Evolutionary conservation across 2,329 filamentous ascomycete genomes (phyloP).

Genomic region (Fusarium cyanostomum): DNA sequence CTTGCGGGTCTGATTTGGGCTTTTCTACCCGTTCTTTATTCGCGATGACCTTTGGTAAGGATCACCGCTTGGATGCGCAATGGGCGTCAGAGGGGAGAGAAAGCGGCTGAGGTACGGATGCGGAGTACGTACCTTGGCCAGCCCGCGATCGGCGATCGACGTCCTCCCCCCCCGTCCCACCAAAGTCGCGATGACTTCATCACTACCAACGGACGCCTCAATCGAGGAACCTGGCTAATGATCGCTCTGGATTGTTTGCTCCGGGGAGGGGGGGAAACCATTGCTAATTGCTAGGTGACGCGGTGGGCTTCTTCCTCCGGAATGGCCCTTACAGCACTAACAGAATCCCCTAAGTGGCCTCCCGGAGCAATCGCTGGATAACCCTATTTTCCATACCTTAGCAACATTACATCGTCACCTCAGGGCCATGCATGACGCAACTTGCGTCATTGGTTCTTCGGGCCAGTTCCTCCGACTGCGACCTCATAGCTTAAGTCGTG

Average conservation of each 20-base stretch:
- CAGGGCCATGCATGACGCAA: conserved; percentile 40
- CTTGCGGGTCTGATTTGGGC: conserved; percentile 4
- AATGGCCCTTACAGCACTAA: conserved; percentile 3
- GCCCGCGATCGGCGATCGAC: conserved; percentile 32
- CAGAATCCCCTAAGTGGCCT: conserved; percentile 1
- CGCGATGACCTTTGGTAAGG: conserved; percentile 5
- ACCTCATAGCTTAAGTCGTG: conserved; percentile 4
- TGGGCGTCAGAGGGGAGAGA: conserved; percentile 32
- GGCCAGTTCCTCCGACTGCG: conserved; percentile 35
- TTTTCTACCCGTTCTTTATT: neutral
- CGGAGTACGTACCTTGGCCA: conserved; percentile 20
- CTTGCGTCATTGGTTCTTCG: conserved; percentile 38
- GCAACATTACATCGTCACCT: conserved; percentile 8
- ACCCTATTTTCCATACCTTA: conserved; percentile 19
- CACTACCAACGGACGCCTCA: conserved; percentile 9
- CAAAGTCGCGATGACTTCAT: conserved; percentile 42
- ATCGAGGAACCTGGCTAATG: conserved; percentile 35
- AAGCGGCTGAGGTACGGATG: conserved; percentile 3
- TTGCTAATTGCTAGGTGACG: conserved; percentile 10
- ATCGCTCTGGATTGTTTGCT: conserved; percentile 22
- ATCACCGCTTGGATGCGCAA: neutral
- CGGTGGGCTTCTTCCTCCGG: conserved; percentile 8
- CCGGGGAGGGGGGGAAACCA: conserved; percentile 1
- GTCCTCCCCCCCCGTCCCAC: conserved; percentile 15
- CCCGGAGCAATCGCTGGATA: conserved; percentile 24